Conservation (phyloP, 768 basidiomycete genomes). For the Hygrophorus pudorinus region DNA sequence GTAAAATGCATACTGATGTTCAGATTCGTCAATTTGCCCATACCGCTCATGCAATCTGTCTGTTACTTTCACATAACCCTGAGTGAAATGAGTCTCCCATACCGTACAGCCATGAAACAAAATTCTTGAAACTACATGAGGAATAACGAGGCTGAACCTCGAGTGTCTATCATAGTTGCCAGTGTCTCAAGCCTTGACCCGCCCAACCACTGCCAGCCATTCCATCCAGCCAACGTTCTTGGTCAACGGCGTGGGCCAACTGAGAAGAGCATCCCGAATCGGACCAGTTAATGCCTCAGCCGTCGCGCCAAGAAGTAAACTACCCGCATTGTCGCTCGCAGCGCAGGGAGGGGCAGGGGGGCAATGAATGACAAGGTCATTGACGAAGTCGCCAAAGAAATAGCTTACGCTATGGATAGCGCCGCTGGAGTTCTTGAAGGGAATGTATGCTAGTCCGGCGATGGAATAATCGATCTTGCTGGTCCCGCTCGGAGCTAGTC, state of each 20-base stretch:
- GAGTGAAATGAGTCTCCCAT: too few relatives aligned
- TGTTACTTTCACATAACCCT: too few relatives aligned
- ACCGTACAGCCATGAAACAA: too few relatives aligned
- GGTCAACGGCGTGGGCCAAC: not conserved
- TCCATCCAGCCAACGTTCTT: not conserved
- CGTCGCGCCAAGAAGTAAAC: not conserved
- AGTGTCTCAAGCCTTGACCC: too few relatives aligned
- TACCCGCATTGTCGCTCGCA: not conserved
- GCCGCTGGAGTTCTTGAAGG: not conserved
- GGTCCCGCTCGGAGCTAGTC: not conserved
- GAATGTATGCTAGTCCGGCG: conserved; percentile 1
- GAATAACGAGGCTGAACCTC: too few relatives aligned
- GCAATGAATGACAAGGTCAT: conserved; percentile 1
- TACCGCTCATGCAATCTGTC: too few relatives aligned
- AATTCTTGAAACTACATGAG: too few relatives aligned
- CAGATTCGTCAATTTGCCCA: too few relatives aligned
- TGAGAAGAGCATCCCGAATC: conserved; percentile 1
- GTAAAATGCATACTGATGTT: too few relatives aligned
- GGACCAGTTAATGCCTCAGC: not conserved
- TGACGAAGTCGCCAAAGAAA: conserved; percentile 1
- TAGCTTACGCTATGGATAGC: not conserved
- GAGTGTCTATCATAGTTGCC: too few relatives aligned
- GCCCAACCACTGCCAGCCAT: too few relatives aligned
- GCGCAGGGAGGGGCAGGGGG: not conserved
- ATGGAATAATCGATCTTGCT: not conserved